Evolutionary conservation across 169 alveolate genomes (phyloP).

Genomic region (Plasmodium ovale): DNA sequence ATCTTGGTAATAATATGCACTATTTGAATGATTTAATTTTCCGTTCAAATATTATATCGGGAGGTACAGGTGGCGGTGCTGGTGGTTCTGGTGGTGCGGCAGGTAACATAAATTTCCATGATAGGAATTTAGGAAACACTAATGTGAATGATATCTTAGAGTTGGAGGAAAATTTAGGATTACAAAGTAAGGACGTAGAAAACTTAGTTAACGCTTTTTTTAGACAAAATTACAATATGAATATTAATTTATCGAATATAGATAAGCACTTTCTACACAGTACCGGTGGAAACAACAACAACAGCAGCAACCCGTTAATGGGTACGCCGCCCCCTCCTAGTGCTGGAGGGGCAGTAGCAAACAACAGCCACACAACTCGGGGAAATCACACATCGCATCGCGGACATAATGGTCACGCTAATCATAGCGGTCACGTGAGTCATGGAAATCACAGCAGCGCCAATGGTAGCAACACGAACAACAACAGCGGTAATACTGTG

Average conservation of each 20-base stretch:
- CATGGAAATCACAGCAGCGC: neutral
- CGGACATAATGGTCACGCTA: neutral
- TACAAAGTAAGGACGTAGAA: conserved; percentile 60
- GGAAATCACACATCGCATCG: neutral
- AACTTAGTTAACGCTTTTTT: conserved; percentile 34
- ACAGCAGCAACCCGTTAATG: neutral
- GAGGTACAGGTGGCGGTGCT: neutral
- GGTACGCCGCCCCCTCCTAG: neutral
- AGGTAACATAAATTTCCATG: conserved; percentile 5
- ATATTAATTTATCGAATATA: conserved; percentile 19
- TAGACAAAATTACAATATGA: conserved; percentile 69
- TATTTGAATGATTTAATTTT: conserved; percentile 59
- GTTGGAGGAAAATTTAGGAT: conserved; percentile 40
- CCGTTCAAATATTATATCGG: conserved; percentile 31
- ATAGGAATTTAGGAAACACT: conserved; percentile 16
- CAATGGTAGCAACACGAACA: neutral
- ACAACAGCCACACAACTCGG: no score
- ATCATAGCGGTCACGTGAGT: neutral
- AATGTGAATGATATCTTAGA: conserved; percentile 15
- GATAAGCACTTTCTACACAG: conserved; percentile 32
- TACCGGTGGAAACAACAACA: neutral
- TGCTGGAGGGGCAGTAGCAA: neutral
- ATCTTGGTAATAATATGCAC: conserved; percentile 20
- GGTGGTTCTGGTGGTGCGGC: neutral
- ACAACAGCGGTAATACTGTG: neutral